phyloP scores from a whole-genome alignment of 495 filamentous ascomycete genomes.

The Neurospora sp. region DNA sequence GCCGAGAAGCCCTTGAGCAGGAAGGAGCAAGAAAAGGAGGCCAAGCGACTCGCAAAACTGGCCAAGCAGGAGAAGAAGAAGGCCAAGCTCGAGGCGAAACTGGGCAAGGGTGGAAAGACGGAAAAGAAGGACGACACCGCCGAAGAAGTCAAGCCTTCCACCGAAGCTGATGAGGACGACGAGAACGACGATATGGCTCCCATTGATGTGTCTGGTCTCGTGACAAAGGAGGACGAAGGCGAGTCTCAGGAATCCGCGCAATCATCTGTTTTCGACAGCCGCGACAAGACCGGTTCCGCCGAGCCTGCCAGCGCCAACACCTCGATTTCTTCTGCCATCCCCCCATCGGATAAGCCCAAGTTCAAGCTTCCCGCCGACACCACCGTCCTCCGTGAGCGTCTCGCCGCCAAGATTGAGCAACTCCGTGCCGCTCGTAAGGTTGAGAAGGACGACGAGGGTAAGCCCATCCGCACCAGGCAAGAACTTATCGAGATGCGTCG shows the following conservation, averaged over 20 bases:
- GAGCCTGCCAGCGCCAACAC: slow-evolving; percentile 53
- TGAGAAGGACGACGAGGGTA: slow-evolving; percentile 59
- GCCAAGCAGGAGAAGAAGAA: slow-evolving; percentile 21
- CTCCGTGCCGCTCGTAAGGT: slow-evolving; percentile 76
- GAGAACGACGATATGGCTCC: slow-evolving; percentile 22
- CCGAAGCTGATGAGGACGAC: slow-evolving; percentile 11
- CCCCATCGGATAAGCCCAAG: slow-evolving; percentile 47
- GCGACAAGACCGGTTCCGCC: slow-evolving; percentile 28
- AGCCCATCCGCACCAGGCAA: slow-evolving; percentile 69
- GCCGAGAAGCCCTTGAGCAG: slow-evolving; percentile 9
- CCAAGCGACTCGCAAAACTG: slow-evolving; percentile 16
- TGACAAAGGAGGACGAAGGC: slow-evolving; percentile 33
- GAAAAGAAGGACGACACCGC: slow-evolving; percentile 3
- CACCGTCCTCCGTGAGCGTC: slow-evolving; percentile 58
- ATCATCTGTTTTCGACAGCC: slow-evolving; percentile 57
- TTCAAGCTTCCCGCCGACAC: slow-evolving; percentile 51
- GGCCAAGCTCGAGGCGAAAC: slow-evolving; percentile 9
- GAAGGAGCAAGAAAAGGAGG: slow-evolving; percentile 21
- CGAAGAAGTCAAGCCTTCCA: slow-evolving; percentile 8
- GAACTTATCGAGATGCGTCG: slow-evolving; percentile 84
- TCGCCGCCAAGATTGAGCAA: slow-evolving; percentile 70
- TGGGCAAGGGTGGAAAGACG: neutral
- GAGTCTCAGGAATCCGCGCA: slow-evolving; percentile 36
- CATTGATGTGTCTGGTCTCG: slow-evolving; percentile 38
- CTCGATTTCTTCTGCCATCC: slow-evolving; percentile 59